These are phyloP conservation scores for Metschnikowia rubicola DNA, from an alignment of 805 yeast species.

Conservation along the genomic window DNA sequence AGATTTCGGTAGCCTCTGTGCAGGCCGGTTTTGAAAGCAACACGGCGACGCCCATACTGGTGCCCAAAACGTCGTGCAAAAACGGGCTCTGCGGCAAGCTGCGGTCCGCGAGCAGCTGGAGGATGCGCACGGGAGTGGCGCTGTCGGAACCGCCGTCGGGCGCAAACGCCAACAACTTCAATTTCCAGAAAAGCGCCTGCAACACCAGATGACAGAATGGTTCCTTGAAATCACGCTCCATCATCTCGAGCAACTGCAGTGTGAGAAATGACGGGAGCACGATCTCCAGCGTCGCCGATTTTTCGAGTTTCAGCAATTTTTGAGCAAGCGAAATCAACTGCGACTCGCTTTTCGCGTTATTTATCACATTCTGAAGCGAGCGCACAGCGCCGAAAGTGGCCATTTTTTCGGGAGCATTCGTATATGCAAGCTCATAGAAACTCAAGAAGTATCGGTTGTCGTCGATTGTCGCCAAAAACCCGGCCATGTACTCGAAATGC, in stretches of 20 bases:
- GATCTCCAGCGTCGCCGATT: not conserved
- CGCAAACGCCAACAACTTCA: constrained; percentile 4
- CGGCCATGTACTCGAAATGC: constrained; percentile 43
- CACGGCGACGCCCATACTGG: constrained; percentile 3
- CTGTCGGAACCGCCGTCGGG: not conserved
- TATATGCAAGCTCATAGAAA: constrained; percentile 46
- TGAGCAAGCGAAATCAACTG: constrained; percentile 8
- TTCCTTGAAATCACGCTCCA: constrained; percentile 1
- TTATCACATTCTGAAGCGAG: constrained; percentile 48
- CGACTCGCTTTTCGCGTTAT: constrained; percentile 19
- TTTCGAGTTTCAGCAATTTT: constrained; percentile 4
- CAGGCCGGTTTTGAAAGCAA: not conserved
- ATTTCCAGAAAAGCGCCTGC: constrained; percentile 8
- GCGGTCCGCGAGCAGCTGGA: constrained; percentile 4
- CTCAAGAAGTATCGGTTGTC: constrained; percentile 39
- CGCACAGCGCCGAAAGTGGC: constrained; percentile 40
- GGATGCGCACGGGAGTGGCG: constrained; percentile 2
- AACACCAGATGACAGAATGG: constrained; percentile 1
- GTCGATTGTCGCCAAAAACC: constrained; percentile 31
- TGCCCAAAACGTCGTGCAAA: constrained; percentile 7
- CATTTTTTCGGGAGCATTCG: constrained; percentile 43
- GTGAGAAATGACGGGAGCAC: constrained; percentile 8
- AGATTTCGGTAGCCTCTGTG: not conserved
- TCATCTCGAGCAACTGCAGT: constrained; percentile 5
- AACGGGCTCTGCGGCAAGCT: constrained; percentile 6